These are phyloP conservation scores for Solanum ossicruentum DNA, from an alignment of 257 asterid species.

Conservation along the genomic window DNA sequence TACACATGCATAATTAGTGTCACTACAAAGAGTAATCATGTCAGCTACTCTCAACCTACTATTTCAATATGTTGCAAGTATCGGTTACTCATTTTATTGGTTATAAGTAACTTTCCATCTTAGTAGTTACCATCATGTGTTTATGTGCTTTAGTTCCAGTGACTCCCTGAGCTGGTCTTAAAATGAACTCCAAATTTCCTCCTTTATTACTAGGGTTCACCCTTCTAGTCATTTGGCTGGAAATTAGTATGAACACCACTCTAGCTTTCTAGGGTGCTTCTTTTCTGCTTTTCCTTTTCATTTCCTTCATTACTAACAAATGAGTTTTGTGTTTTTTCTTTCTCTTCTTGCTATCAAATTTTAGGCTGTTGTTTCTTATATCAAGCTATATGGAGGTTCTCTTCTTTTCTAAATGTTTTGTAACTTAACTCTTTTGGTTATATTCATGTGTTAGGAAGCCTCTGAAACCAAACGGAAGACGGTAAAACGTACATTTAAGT, in stretches of 20 bases:
- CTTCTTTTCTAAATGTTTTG: background rate
- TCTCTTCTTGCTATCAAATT: background rate
- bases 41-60: background rate
- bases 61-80: background rate
- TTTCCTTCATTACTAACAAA: background rate
- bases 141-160: background rate
- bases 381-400: background rate
- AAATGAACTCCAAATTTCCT: background rate
- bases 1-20: background rate
- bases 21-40: background rate
- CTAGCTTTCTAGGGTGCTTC: background rate
- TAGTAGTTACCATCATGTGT: background rate
- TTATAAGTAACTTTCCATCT: background rate
- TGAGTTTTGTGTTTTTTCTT: background rate
- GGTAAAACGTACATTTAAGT: slow-evolving; percentile 50
- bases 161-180: background rate
- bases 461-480: slow-evolving; percentile 78
- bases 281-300: background rate
- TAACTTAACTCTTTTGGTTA: background rate
- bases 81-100: background rate
- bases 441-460: slow-evolving; percentile 33
- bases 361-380: background rate
- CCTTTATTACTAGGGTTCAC: background rate
- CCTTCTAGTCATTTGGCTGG: background rate
- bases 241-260: background rate